Evolutionary conservation across 208 protist species (phyloP), one percentile per base, ranked within the genome.

Genomic region (Wallacemonas sp.): DNA sequence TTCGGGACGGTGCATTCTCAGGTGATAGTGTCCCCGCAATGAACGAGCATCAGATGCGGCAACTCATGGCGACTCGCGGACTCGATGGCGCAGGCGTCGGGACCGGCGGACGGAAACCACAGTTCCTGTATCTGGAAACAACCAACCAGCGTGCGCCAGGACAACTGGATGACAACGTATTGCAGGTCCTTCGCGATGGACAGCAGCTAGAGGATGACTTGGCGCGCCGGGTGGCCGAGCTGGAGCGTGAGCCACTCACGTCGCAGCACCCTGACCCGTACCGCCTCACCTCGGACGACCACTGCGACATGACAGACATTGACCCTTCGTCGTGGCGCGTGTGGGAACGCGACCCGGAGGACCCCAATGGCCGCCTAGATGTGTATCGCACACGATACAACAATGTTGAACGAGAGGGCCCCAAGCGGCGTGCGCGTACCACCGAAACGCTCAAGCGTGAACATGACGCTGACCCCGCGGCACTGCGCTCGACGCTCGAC

Each of bases 301-400:
- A 96, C 74, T 92, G 84, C 71, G 82, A 96, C 71, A 85, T 88
- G 41, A 77, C 78, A 30, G 74, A 68, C 15, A 82, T 96, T 67
- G 84, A 91, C 55, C 79, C 85, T 17, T 83, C 80, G 21, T 86
- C 83, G 33, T 92, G 82, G 57, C 81, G 81, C 34, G 85, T 89
- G 27, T 79, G 61, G 41, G 73, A 90, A 59, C 30, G 22, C 29
- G 69, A 78, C 32, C 66, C 67, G 13, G 60, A 66, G 27, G 72
- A 79, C 38, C 66, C 59, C 15, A 61, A 70, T 33, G 71, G 60
- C 29, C 68, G 53, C 9, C 5, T 78, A n/a, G 76, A 83, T 13
- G 83, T 95, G 29, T 96, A 96, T 68, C 79, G 82, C 44, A 91
- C 85, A 50, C 85, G 91, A 19, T 92, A 93, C 76, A 93, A 96